Percentiles rank a stretch among this genome's conserved stretches.
Conservation (phyloP, 2,329 filamentous ascomycete genomes). For the Didymella keratinophila region DNA sequence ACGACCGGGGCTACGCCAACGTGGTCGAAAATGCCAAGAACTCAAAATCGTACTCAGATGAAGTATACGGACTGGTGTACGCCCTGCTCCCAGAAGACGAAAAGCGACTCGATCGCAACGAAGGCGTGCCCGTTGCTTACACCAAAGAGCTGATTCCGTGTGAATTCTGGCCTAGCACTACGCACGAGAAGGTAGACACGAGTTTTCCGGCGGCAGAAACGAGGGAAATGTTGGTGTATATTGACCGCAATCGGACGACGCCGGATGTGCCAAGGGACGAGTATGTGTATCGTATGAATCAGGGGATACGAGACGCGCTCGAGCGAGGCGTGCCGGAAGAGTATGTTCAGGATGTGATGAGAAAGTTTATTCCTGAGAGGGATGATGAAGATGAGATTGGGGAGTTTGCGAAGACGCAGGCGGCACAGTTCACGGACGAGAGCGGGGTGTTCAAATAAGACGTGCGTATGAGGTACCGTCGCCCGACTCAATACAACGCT, state of each 20-base stretch:
- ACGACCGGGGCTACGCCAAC: conserved; percentile 72
- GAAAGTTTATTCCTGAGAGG: conserved; percentile 57
- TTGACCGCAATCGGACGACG: conserved; percentile 57
- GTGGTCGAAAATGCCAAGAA: conserved; percentile 56
- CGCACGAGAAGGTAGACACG: conserved; percentile 10
- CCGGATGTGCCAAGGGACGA: conserved; percentile 60
- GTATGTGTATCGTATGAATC: conserved; percentile 71
- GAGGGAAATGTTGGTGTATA: conserved; percentile 64
- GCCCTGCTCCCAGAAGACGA: conserved; percentile 39
- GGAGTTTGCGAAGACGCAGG: conserved; percentile 50
- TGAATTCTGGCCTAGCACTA: conserved; percentile 53
- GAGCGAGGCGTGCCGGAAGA: conserved; percentile 60
- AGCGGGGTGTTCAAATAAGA: conserved; percentile 33
- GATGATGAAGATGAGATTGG: conserved; percentile 30
- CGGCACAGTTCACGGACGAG: conserved; percentile 45
- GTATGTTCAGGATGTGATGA: conserved; percentile 65
- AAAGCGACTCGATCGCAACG: conserved; percentile 53
- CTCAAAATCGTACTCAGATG: conserved; percentile 1
- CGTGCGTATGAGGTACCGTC: not conserved
- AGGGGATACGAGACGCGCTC: conserved; percentile 67
- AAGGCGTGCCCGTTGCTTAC: conserved; percentile 70
- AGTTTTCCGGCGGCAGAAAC: conserved; percentile 25
- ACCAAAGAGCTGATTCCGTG: conserved; percentile 60
- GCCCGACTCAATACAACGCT: not conserved
- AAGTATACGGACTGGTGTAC: conserved; percentile 50